Evolutionary conservation across 768 basidiomycete species (phyloP).

Genomic region (Kwoniella botswanensis): DNA sequence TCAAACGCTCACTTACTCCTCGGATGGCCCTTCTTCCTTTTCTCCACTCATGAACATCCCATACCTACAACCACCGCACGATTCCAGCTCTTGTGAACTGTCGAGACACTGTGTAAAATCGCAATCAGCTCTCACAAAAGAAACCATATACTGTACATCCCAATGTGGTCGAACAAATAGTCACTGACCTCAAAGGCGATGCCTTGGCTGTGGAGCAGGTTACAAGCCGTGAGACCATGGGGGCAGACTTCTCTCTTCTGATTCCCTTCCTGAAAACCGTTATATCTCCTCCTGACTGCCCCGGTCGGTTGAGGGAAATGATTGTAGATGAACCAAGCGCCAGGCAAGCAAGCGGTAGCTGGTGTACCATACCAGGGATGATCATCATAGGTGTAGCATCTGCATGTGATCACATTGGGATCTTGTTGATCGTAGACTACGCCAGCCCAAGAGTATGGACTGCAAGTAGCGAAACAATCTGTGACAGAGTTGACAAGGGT

Average conservation of each 20-base stretch:
- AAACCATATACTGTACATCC: too few species aligned
- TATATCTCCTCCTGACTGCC: background rate
- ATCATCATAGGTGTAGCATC: background rate
- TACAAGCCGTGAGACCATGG: constrained; percentile 2
- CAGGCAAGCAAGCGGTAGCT: background rate
- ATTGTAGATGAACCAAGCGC: constrained; percentile 2
- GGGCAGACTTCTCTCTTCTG: background rate
- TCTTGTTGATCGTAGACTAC: background rate
- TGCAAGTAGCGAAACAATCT: constrained; percentile 3
- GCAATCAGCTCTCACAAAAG: too few species aligned
- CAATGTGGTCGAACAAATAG: too few species aligned
- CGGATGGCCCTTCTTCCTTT: background rate
- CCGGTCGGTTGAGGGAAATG: constrained; percentile 5
- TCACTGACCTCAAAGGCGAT: constrained; percentile 11
- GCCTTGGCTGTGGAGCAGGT: background rate
- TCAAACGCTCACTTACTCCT: background rate
- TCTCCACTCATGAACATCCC: background rate
- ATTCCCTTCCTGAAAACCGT: background rate
- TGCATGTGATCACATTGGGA: background rate
- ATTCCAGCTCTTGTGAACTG: constrained; percentile 7
- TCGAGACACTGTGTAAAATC: constrained; percentile 4
- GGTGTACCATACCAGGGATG: constrained; percentile 6
- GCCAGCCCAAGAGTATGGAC: constrained; percentile 3
- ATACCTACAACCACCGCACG: constrained; percentile 8
- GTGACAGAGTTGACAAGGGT: background rate